A percentile compares a stretch with the other conserved stretches of the same genome.
Conservation (phyloP, 139 green algal species). For the Limnomonas spitsbergensis region DNA sequence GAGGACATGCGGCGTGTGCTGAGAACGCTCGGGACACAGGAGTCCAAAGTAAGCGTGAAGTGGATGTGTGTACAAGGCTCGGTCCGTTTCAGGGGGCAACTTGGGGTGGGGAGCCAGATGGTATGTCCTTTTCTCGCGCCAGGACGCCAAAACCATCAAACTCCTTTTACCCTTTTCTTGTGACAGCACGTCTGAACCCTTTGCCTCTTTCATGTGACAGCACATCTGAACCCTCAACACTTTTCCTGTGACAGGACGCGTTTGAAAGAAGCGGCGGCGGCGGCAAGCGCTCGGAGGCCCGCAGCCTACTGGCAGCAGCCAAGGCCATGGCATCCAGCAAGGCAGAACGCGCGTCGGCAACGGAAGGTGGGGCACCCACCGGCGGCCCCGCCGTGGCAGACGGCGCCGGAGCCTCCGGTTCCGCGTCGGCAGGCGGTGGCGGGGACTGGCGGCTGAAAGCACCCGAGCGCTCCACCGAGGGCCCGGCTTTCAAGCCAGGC, state of each 20-base stretch:
- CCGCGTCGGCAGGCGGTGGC: neutral
- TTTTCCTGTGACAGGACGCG: conserved; percentile 15
- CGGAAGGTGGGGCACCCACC: no score
- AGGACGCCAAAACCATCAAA: no score
- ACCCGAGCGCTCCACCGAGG: conserved; percentile 27
- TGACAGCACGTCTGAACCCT: no score
- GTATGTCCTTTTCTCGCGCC: no score
- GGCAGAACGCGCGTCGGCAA: conserved; percentile 3
- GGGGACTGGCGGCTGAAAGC: conserved; percentile 60
- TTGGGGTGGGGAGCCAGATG: no score
- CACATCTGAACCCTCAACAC: no score
- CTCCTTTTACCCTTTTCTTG: no score
- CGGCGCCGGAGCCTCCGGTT: no score
- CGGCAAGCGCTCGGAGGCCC: conserved; percentile 52
- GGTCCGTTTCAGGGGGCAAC: no score
- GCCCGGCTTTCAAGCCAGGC: conserved; percentile 75
- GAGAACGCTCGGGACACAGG: conserved; percentile 42
- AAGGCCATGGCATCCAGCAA: conserved; percentile 31
- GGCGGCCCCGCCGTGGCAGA: no score
- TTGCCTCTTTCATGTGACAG: no score
- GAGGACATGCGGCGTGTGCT: conserved; percentile 79
- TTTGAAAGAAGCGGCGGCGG: conserved; percentile 44
- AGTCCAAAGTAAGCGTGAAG: conserved; percentile 9
- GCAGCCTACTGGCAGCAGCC: conserved; percentile 63
- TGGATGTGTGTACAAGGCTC: no score